phyloP scores from a whole-genome alignment of 1,284 basidiomycete species.

The Ceratobasidium sp. region DNA sequence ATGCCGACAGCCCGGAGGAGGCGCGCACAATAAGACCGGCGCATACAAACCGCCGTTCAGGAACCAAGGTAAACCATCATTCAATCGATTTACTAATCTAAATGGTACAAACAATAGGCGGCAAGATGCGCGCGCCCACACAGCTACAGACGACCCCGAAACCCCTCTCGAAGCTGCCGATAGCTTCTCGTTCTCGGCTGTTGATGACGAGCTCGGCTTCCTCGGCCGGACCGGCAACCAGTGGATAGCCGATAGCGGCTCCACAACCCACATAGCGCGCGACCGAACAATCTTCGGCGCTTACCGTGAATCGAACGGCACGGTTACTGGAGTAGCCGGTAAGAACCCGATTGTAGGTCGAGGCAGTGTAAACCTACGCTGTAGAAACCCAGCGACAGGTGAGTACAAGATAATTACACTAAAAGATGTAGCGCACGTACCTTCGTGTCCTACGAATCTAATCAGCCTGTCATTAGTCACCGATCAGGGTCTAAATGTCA shows the following conservation, averaged over 20 bases:
- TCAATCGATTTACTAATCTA: no score
- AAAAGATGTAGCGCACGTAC: slow-evolving; percentile 55
- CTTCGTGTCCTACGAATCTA: slow-evolving; percentile 56
- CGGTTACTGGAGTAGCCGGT: slow-evolving; percentile 12
- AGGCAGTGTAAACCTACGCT: slow-evolving; percentile 46
- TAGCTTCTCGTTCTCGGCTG: neutral
- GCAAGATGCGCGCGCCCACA: neutral
- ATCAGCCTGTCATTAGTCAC: slow-evolving; percentile 54
- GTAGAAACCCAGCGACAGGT: slow-evolving; percentile 35
- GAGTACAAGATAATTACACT: slow-evolving; percentile 49
- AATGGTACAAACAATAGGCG: neutral
- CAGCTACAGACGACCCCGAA: neutral
- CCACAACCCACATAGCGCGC: slow-evolving; percentile 7
- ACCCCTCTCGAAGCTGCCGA: neutral
- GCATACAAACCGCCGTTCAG: no score
- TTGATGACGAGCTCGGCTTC: neutral
- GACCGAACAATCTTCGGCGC: neutral
- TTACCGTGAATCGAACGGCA: neutral
- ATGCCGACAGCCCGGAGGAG: no score
- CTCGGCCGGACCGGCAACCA: neutral
- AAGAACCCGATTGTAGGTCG: slow-evolving; percentile 15
- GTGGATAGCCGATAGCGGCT: slow-evolving; percentile 7
- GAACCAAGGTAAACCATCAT: no score
- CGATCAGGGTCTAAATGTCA: neutral
- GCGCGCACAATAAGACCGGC: no score